A percentile compares a stretch with the other conserved stretches of the same genome.
Conservation (phyloP, 2,329 filamentous ascomycete genomes). For the Monosporascus sp. region DNA sequence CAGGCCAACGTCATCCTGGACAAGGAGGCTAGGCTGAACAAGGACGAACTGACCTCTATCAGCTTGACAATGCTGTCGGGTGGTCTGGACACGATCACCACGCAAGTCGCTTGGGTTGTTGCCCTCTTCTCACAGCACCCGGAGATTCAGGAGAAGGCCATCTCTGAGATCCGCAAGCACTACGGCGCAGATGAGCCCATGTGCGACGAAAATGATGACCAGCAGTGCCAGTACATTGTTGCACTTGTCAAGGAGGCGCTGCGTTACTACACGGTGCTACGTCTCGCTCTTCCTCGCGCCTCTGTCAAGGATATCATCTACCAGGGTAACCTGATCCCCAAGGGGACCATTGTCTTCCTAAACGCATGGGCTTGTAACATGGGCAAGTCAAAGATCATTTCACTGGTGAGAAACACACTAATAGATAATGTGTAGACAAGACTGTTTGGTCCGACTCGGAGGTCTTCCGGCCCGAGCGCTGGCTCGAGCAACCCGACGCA, state of each 20-base stretch:
- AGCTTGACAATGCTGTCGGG: constrained; percentile 64
- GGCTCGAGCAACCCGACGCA: constrained; percentile 57
- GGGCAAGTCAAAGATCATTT: constrained; percentile 36
- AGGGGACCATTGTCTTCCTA: constrained; percentile 58
- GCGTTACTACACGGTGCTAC: constrained; percentile 57
- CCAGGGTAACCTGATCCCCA: constrained; percentile 51
- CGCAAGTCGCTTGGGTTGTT: constrained; percentile 60
- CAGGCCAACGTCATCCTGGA: constrained; percentile 62
- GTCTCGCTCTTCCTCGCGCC: constrained; percentile 55
- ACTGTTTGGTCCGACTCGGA: constrained; percentile 54
- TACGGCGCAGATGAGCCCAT: constrained; percentile 48
- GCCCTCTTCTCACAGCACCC: constrained; percentile 52
- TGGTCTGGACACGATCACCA: constrained; percentile 62
- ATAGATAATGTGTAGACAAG: constrained; percentile 29
- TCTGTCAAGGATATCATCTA: constrained; percentile 56
- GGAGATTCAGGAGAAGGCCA: constrained; percentile 57
- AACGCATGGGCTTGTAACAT: constrained; percentile 67
- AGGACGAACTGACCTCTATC: constrained; percentile 59
- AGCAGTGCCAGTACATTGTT: constrained; percentile 58
- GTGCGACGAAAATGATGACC: constrained; percentile 56
- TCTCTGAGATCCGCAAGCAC: constrained; percentile 48
- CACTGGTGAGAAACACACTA: background rate
- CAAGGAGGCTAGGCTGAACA: constrained; percentile 55
- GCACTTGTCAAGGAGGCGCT: constrained; percentile 59
- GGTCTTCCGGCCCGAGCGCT: constrained; percentile 55